These are phyloP conservation scores for Porpolomopsis calyptriformis DNA, from an alignment of 768 basidiomycete genomes.

Conservation along the genomic window DNA sequence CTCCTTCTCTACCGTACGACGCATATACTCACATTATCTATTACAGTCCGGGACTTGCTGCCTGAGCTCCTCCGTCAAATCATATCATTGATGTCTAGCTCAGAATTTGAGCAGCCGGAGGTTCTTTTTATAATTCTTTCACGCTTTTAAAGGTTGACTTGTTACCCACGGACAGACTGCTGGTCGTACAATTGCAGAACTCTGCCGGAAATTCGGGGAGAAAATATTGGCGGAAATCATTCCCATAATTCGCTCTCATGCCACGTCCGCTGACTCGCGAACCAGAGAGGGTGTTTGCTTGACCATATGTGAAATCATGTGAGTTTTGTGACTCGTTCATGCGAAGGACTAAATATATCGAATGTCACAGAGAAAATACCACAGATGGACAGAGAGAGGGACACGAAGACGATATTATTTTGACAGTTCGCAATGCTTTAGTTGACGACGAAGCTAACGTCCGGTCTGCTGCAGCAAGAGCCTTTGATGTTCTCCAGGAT, in stretches of 20 bases:
- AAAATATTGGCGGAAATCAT: conserved; percentile 78
- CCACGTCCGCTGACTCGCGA: conserved; percentile 48
- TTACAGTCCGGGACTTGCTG: conserved; percentile 76
- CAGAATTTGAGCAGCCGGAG: conserved; percentile 84
- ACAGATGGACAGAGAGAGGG: conserved; percentile 77
- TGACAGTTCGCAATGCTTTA: conserved; percentile 70
- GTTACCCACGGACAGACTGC: conserved; percentile 58
- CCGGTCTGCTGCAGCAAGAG: conserved; percentile 76
- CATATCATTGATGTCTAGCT: conserved; percentile 64
- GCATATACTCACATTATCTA: conserved; percentile 6
- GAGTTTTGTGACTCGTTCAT: conserved; percentile 16
- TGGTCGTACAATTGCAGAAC: conserved; percentile 74
- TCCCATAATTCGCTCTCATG: conserved; percentile 59
- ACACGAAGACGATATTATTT: conserved; percentile 81
- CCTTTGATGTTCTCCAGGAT: conserved; percentile 90
- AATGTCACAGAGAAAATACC: conserved; percentile 57
- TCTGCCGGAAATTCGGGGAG: conserved; percentile 95
- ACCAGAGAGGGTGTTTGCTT: conserved; percentile 81
- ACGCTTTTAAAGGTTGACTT: conserved; percentile 3
- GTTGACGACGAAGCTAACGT: conserved; percentile 85
- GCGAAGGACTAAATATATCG: conserved; percentile 9
- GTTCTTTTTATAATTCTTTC: conserved; percentile 26
- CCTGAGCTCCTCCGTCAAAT: conserved; percentile 74
- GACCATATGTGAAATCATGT: conserved; percentile 85
- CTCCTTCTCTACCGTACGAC: conserved; percentile 1